Evolutionary conservation across 805 yeast genomes (phyloP), one percentile per base, ranked within the genome.

Genomic region (Nakazawaea siamensis): DNA sequence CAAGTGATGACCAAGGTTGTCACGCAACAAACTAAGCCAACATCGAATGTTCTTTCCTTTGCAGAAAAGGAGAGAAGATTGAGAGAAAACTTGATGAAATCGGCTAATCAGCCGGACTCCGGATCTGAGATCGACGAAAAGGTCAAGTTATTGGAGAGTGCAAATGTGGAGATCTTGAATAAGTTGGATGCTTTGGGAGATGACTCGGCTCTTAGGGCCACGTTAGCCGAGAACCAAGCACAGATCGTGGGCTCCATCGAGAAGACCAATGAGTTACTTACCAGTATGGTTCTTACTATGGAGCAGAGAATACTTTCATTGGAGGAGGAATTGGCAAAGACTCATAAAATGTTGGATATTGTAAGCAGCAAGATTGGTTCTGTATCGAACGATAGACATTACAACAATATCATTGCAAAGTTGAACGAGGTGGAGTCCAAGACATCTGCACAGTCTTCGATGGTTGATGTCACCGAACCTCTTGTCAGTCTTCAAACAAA

Each of bases 1-100:
- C 66, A 63, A 37, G 60, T 71, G 11, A 49, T 64, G 14, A 58
- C 66, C 10, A 59, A 70, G 45, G 55, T 58, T 29, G 54, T 61
- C 6, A 19, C 32, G 14, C 24, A 27, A 3, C 10, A 15, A 14
- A 4, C 27, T 14, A 15, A 16, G 10, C 27, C 34, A 33, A 20
- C 44, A 12, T 16, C 29, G 13, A 12, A 15, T 10, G 24, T 31
- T 28, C 37, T 13, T 16, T 24, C 24, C 6, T 48, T 52, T 38
- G 39, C 37, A 23, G 39, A 44, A n/a, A 38, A 31, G 20, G 48
- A 48, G 30, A 37, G 43, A 24, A 40, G 40, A 21, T 38, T 47
- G 17, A 50, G 50, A 34, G 40, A 37, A 15, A 5, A 7, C 18
- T 14, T 29, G n/a, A 4, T 17, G 23, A 28, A 28, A 17, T 18